phyloP scores from a whole-genome alignment of 441 rosid genomes.

The Arabidopsis lyrata region DNA sequence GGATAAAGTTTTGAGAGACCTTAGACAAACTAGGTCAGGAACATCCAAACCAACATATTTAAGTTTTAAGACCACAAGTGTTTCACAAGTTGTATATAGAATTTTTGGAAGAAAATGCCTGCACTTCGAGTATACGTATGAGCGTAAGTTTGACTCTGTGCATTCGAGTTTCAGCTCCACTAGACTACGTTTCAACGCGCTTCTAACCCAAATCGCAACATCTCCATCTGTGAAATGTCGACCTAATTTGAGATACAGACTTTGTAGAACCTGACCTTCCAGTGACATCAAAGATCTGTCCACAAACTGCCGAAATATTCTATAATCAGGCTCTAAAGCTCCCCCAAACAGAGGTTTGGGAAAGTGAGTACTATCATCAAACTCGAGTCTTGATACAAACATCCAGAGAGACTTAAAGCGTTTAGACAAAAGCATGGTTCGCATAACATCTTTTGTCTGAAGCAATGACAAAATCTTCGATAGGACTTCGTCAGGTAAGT shows the following conservation, averaged over 20 bases:
- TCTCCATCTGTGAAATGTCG: neutral
- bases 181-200: conserved; percentile 30
- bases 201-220: conserved; percentile 10
- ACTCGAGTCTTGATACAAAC: conserved; percentile 17
- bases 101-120: neutral
- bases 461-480: conserved; percentile 16
- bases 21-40: conserved; percentile 30
- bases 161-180: conserved; percentile 10
- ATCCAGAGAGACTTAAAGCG: conserved; percentile 22
- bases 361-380: conserved; percentile 21
- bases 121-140: too few relatives aligned
- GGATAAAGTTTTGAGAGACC: conserved; percentile 20
- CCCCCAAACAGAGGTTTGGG: neutral
- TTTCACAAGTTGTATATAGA: conserved; percentile 19
- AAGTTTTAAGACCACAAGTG: conserved; percentile 31
- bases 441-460: conserved; percentile 8
- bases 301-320: neutral
- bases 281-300: conserved; percentile 30
- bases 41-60: neutral
- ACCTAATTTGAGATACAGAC: conserved; percentile 8
- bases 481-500: conserved; percentile 23
- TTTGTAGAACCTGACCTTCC: conserved; percentile 19
- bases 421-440: conserved; percentile 29
- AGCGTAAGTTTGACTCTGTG: too few relatives aligned
- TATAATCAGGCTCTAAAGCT: neutral